phyloP scores from a whole-genome alignment of 2,329 filamentous ascomycete species.

The Aspergillus amoenus region DNA sequence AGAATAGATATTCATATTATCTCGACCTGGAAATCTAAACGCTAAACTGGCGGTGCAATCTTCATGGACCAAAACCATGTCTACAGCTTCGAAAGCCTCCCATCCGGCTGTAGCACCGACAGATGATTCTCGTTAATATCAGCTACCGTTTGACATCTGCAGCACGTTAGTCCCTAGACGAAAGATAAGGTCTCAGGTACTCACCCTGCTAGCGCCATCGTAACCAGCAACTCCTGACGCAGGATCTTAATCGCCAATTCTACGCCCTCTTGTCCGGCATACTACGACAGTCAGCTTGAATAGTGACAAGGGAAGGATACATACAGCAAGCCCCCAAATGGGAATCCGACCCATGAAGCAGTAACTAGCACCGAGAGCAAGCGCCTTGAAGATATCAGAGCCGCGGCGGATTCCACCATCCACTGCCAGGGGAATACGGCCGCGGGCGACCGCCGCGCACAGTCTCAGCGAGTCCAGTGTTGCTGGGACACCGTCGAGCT shows the following conservation, averaged over 20 bases:
- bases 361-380: conserved; percentile 34
- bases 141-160: conserved; percentile 27
- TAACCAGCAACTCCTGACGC: conserved; percentile 31
- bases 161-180: not conserved
- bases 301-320: not conserved
- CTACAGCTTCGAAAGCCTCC: conserved; percentile 30
- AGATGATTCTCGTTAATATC: conserved; percentile 32
- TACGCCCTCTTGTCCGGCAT: conserved; percentile 35
- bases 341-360: conserved; percentile 34
- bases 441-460: conserved; percentile 27
- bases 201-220: conserved; percentile 34
- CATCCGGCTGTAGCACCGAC: conserved; percentile 27
- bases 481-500: conserved; percentile 39
- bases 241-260: conserved; percentile 35
- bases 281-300: conserved; percentile 14
- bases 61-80: no score
- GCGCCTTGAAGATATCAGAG: conserved; percentile 38
- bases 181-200: not conserved
- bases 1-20: no score
- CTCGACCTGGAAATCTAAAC: not conserved
- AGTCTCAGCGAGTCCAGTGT: conserved; percentile 37
- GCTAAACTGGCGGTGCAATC: no score
- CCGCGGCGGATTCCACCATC: conserved; percentile 38
- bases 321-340: conserved; percentile 36
- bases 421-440: conserved; percentile 33